Evolutionary conservation across 495 filamentous ascomycete genomes (phyloP), one percentile per base, ranked within the genome.

Genomic region (Cercophora sp.): DNA sequence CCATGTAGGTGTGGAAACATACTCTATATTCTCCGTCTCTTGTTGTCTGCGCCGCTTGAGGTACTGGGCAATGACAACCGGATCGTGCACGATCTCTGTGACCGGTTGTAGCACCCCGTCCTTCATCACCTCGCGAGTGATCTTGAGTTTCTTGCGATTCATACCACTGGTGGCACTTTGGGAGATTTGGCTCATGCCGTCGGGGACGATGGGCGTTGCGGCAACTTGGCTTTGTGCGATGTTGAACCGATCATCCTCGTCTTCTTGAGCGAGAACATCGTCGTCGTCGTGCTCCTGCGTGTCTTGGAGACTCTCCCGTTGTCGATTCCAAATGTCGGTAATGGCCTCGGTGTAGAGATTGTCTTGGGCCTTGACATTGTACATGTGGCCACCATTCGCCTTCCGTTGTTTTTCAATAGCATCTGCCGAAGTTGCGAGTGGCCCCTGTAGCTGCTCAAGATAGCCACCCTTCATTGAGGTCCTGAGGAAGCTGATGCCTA

Each of bases 401-500:
- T 95, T 94, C 50, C 86, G 77, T 57, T 87, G 81, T 55, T 86
- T 67, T 54, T 78, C 76, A 24, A 79, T 79, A 41, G 77, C 78
- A 51, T 79, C 77, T 48, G 88, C 87, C 32, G 95, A 81, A 52
- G 89, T 94, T 42, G 94, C 89, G 32, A 86, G 80, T 2, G 89
- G 87, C 58, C 89, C 92, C 60, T 96, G 89, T 8, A 92, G 87
- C 51, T 89, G 78, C 25, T 90, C 87, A 59, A 94, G 88, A 71
- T 93, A 99, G 2, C 93, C 93, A 40, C 93, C 93, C 67, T 99
- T 99, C 93, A 99, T 99, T 10, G 88, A 94, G 0, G 89, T 96
- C 60, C 91, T 88, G 58, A 99, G 86, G 66, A 96, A 96, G 65
- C 86, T 96, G 73, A 96, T 92, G 2, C 88, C 93, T 50, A 95